A percentile compares a stretch with the other conserved stretches of the same genome.
Evolutionary conservation across 768 basidiomycete species (phyloP).

Genomic region (Podaxis carcinomalis): DNA sequence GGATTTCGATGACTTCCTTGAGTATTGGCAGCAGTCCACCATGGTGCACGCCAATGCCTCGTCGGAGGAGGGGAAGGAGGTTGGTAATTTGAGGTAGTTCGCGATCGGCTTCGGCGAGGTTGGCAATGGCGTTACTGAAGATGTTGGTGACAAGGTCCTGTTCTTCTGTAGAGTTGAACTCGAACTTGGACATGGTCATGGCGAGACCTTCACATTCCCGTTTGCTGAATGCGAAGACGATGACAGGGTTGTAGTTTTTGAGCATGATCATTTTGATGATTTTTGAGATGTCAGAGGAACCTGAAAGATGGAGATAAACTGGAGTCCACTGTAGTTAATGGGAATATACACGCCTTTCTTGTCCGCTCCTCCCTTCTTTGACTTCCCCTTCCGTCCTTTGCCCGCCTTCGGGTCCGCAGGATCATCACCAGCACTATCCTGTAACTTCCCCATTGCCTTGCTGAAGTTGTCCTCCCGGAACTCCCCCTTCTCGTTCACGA

Average conservation of each 20-base stretch:
- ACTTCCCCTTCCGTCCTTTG: constrained; percentile 88
- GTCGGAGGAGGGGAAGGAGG: constrained; percentile 85
- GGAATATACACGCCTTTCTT: constrained; percentile 65
- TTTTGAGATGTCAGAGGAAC: constrained; percentile 91
- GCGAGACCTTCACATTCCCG: constrained; percentile 95
- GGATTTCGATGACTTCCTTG: constrained; percentile 98
- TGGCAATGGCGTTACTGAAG: constrained; percentile 92
- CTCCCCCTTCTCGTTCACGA: constrained; percentile 98
- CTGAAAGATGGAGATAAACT: constrained; percentile 31
- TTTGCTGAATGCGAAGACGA: constrained; percentile 98
- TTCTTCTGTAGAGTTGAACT: constrained; percentile 92
- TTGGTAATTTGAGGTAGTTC: constrained; percentile 91
- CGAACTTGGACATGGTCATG: constrained; percentile 88
- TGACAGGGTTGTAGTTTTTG: constrained; percentile 97
- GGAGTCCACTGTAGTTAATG: not conserved
- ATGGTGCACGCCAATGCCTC: constrained; percentile 98
- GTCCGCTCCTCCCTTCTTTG: constrained; percentile 81
- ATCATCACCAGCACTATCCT: constrained; percentile 82
- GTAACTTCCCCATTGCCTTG: constrained; percentile 94
- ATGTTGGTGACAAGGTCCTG: constrained; percentile 82
- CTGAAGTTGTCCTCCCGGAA: constrained; percentile 97
- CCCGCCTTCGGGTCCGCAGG: constrained; percentile 84
- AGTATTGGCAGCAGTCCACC: constrained; percentile 95
- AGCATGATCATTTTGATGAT: constrained; percentile 98
- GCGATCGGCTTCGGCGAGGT: constrained; percentile 81